These are phyloP conservation scores for Diutina neorugosa DNA, from an alignment of 1,139 yeast genomes.

Conservation along the genomic window DNA sequence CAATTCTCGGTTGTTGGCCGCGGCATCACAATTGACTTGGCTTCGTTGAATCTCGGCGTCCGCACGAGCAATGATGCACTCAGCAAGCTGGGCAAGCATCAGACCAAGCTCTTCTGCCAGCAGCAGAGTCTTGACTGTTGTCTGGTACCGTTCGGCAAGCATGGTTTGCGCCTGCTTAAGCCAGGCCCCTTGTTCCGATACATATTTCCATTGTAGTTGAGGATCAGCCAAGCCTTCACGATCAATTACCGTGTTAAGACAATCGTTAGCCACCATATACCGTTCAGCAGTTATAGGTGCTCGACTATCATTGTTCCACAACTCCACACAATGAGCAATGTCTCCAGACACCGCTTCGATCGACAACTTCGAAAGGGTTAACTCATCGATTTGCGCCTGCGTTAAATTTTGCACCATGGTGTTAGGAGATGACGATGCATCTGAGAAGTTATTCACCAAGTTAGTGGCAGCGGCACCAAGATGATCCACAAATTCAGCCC, in stretches of 20 bases:
- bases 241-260: constrained; percentile 31
- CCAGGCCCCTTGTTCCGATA: constrained; percentile 24
- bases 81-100: constrained; percentile 28
- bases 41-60: constrained; percentile 43
- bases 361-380: constrained; percentile 14
- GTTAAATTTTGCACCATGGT: constrained; percentile 18
- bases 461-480: constrained; percentile 13
- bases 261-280: constrained; percentile 30
- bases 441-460: constrained; percentile 14
- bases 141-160: constrained; percentile 12
- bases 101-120: constrained; percentile 15
- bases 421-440: constrained; percentile 13
- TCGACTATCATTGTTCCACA: constrained; percentile 14
- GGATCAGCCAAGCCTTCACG: constrained; percentile 12
- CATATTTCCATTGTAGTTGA: constrained; percentile 23
- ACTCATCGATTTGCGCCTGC: constrained; percentile 15
- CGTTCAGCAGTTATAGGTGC: constrained; percentile 22
- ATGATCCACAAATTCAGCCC: constrained; percentile 9
- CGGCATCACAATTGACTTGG: constrained; percentile 17
- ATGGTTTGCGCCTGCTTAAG: constrained; percentile 29
- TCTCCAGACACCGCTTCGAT: constrained; percentile 14
- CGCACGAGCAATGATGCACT: constrained; percentile 35
- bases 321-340: constrained; percentile 10
- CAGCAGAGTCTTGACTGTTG: constrained; percentile 11
- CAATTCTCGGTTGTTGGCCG: constrained; percentile 17